Percentiles rank a stretch among this genome's conserved stretches.
phyloP scores from a whole-genome alignment of 768 basidiomycete species.

The Naganishia onofrii region DNA sequence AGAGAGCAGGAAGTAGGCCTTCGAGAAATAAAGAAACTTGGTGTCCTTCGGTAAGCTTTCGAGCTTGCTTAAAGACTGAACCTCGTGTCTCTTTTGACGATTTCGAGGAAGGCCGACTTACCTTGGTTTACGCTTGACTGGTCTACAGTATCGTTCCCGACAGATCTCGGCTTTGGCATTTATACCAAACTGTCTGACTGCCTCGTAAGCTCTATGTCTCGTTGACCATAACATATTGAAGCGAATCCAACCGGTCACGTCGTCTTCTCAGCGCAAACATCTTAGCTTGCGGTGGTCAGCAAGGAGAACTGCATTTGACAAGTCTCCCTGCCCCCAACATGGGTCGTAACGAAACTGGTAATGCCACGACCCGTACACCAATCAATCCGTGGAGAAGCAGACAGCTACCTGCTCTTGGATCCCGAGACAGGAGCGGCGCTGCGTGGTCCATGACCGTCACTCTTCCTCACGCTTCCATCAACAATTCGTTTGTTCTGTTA shows the following conservation, averaged over 20 bases:
- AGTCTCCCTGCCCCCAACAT: conserved; percentile 35
- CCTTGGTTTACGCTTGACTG: conserved; percentile 4
- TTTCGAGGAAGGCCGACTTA: conserved; percentile 32
- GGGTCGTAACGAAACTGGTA: not conserved
- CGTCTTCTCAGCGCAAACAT: conserved; percentile 27
- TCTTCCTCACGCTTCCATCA: conserved; percentile 45
- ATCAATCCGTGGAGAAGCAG: conserved; percentile 10
- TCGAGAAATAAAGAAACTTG: conserved; percentile 15
- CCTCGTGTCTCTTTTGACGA: not conserved
- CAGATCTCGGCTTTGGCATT: conserved; percentile 30
- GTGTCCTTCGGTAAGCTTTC: conserved; percentile 23
- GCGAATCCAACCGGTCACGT: too few relatives aligned
- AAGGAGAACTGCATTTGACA: conserved; percentile 48
- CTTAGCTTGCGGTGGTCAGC: conserved; percentile 49
- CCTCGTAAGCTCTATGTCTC: conserved; percentile 11
- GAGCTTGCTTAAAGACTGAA: not conserved
- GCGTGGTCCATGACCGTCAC: conserved; percentile 37
- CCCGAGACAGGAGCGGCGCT: conserved; percentile 5
- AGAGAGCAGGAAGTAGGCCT: conserved; percentile 11
- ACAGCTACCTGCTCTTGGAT: not conserved
- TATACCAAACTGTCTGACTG: conserved; percentile 44
- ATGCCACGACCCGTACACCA: not conserved
- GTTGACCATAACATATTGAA: not conserved
- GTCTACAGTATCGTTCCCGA: not conserved
- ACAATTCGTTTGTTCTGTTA: conserved; percentile 47